Base-by-base conservation (phyloP, 176 grass and related monocot genomes). In the Paspalum vaginatum region DNA sequence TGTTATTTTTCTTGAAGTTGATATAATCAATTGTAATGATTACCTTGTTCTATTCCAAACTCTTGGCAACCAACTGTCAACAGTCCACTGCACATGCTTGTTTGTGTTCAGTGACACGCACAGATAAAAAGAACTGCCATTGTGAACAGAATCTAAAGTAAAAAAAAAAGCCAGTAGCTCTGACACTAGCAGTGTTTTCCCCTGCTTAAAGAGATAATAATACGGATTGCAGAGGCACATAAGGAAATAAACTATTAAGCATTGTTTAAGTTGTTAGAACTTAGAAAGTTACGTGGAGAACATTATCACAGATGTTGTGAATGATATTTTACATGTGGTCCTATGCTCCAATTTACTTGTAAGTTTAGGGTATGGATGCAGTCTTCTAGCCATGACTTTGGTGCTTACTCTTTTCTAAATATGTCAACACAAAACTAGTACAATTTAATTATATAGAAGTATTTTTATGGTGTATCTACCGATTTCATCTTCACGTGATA, bases 171-270 rank as follows among this genome's bases (percentile, higher is more conserved):
- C 65, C n/a, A 22, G 22, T 57, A 57, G 20, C 55, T 57, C n/a
- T 22, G 55, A 24, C 55, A n/a, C n/a, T n/a, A n/a, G n/a, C n/a
- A 68, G 43, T 21, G 46, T 16, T 79, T 49, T 49, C 41, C 24
- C 25, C 20, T 58, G 68, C 69, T 50, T 59, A 50, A 75, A 75
- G 18, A 75, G 73, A 40, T 11, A 45, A 52, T 27, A 32, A 32
- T 32, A 32, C 32, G 3, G 1, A 32, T 32, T 32, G 59, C 65
- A 37, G 13, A 27, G 66, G 77, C 39, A 57, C 32, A 69, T 64
- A 44, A 74, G 69, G 12, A 85, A 79, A 59, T 21, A 52, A 67
- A 17, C 61, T 72, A 49, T 73, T 79, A 67, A 43, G 66, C 44
- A 13, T 46, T 69, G 42, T n/a, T 25, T 46, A 47, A 69, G 44